Conservation (phyloP, 139 green algal species). For the Chlorella sp. region DNA sequence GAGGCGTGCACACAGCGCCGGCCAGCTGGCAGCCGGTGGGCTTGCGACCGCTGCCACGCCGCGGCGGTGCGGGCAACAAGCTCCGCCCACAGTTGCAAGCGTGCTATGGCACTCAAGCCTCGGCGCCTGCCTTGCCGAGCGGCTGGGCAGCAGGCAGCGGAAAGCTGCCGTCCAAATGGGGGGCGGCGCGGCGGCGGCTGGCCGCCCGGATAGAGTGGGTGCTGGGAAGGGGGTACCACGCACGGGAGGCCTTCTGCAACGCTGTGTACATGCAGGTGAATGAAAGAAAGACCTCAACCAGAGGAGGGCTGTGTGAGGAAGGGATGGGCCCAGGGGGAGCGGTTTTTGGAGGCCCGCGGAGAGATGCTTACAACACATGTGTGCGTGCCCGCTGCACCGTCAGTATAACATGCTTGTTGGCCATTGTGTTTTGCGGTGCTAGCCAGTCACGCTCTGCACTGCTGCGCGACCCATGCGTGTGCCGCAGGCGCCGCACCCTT, state of each 20-base stretch:
- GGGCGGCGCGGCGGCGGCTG: background rate
- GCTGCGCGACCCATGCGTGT: background rate
- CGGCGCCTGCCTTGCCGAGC: background rate
- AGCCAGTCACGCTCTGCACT: background rate
- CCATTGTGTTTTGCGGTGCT: too few relatives aligned
- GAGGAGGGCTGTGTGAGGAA: too few relatives aligned
- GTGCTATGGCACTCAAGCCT: background rate
- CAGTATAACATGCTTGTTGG: too few relatives aligned
- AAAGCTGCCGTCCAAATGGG: background rate
- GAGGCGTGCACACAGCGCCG: background rate
- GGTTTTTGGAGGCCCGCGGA: too few relatives aligned
- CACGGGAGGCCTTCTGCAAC: constrained; percentile 44
- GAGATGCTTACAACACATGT: too few relatives aligned
- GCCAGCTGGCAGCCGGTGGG: background rate
- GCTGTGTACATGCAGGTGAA: constrained; percentile 43
- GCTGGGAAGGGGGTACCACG: constrained; percentile 25
- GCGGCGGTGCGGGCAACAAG: background rate
- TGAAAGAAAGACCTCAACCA: too few relatives aligned
- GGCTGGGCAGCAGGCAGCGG: background rate
- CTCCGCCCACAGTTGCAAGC: background rate
- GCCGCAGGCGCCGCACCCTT: too few relatives aligned
- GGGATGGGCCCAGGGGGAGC: too few relatives aligned
- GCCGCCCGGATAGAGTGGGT: background rate
- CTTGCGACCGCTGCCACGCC: background rate
- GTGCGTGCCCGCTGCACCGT: too few relatives aligned